Conservation (phyloP, 139 green algal species). For the Desmodesmus armatus region DNA sequence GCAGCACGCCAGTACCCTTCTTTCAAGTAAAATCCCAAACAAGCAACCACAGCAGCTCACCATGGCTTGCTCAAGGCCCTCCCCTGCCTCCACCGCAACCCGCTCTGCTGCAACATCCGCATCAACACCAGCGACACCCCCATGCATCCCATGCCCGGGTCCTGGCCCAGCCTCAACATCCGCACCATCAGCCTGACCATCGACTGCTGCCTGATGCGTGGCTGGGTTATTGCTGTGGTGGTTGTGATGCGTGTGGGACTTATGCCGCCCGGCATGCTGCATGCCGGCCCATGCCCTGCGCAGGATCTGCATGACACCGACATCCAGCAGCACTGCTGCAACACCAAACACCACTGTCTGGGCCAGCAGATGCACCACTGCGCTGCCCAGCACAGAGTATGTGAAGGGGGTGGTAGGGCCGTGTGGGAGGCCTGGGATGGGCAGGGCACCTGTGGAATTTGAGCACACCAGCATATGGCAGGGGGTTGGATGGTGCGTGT, state of each 20-base stretch:
- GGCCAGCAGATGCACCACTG: constrained; percentile 53
- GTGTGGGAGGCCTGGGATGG: constrained; percentile 16
- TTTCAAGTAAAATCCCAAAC: too few relatives aligned
- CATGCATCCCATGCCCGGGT: too few relatives aligned
- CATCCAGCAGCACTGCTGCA: constrained; percentile 59
- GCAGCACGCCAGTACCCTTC: too few relatives aligned
- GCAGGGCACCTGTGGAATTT: constrained; percentile 23
- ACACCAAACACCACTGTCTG: constrained; percentile 60
- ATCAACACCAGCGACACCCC: constrained; percentile 44
- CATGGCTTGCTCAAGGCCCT: not conserved
- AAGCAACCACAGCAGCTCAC: too few relatives aligned
- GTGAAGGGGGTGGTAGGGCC: constrained; percentile 54
- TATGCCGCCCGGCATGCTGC: not conserved
- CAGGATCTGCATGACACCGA: constrained; percentile 43
- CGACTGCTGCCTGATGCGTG: not conserved
- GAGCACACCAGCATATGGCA: too few relatives aligned
- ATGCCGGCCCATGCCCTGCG: not conserved
- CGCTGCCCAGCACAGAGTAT: constrained; percentile 54
- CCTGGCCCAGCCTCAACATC: not conserved
- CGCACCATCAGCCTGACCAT: not conserved
- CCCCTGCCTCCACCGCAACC: constrained; percentile 48
- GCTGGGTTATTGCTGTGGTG: too few relatives aligned
- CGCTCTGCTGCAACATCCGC: constrained; percentile 73
- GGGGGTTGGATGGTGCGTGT: too few relatives aligned
- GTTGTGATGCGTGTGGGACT: too few relatives aligned